Conservation (phyloP, 2,329 filamentous ascomycete genomes). For the Microdochium trichocladiopsis region DNA sequence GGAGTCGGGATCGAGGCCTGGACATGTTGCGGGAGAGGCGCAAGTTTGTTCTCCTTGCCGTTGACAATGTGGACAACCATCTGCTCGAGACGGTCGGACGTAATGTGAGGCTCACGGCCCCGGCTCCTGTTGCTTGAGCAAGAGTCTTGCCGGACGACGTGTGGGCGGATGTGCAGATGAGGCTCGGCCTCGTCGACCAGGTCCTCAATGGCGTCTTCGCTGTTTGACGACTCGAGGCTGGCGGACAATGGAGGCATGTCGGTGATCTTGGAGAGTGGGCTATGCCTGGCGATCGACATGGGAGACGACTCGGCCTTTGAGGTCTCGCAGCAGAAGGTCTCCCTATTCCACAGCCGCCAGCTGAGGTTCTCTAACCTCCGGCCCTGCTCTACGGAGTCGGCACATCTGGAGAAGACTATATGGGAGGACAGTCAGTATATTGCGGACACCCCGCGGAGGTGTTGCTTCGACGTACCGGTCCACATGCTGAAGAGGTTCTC, state of each 20-base stretch:
- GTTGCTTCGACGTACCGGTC: conserved; percentile 63
- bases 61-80: conserved; percentile 92
- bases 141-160: conserved; percentile 65
- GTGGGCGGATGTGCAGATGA: conserved; percentile 54
- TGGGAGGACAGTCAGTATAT: conserved; percentile 21
- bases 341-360: conserved; percentile 91
- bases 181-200: conserved; percentile 46
- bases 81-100: conserved; percentile 86
- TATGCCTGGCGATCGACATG: conserved; percentile 38
- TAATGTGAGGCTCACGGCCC: conserved; percentile 78
- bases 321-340: conserved; percentile 80
- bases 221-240: conserved; percentile 67
- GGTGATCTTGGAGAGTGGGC: conserved; percentile 22
- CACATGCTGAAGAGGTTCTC: conserved; percentile 96
- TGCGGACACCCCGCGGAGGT: conserved; percentile 2
- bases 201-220: conserved; percentile 56
- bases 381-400: conserved; percentile 88
- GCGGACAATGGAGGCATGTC: conserved; percentile 67
- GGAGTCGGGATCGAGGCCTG: conserved; percentile 35
- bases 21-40: conserved; percentile 39
- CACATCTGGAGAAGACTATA: conserved; percentile 87
- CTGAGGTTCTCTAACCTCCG: conserved; percentile 89
- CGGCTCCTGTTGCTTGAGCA: conserved; percentile 63
- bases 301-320: conserved; percentile 35
- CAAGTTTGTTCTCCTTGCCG: conserved; percentile 63